phyloP scores from a whole-genome alignment of 768 basidiomycete genomes.

The Mrakia hoshinonis region DNA sequence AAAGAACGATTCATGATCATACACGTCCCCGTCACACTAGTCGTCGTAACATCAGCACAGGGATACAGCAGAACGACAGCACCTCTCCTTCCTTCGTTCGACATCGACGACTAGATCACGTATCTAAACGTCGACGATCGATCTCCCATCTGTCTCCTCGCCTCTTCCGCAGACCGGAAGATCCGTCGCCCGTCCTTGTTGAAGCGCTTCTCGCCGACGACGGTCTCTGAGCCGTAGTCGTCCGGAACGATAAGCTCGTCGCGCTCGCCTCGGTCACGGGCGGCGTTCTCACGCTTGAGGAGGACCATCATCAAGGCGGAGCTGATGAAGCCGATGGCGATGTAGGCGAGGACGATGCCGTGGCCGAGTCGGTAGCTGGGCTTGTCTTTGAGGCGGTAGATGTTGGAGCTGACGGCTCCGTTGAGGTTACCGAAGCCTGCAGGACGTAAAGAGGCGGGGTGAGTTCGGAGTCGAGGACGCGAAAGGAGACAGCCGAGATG shows the following conservation, averaged over 20 bases:
- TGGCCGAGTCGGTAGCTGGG: slow-evolving; percentile 68
- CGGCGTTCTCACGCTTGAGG: slow-evolving; percentile 56
- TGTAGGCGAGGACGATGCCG: slow-evolving; percentile 60
- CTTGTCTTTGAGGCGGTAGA: slow-evolving; percentile 58
- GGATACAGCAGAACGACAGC: too few relatives aligned
- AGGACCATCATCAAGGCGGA: slow-evolving; percentile 45
- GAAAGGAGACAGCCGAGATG: not conserved
- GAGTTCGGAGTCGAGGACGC: not conserved
- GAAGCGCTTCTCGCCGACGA: not conserved
- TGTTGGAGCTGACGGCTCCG: slow-evolving; percentile 66
- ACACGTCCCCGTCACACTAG: too few relatives aligned
- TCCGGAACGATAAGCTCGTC: slow-evolving; percentile 17
- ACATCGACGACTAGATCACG: too few relatives aligned
- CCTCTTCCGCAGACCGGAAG: slow-evolving; percentile 8
- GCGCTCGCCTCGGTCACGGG: slow-evolving; percentile 55
- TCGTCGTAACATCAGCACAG: too few relatives aligned
- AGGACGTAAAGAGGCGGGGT: not conserved
- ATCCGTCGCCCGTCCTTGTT: not conserved
- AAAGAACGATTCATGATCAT: not conserved
- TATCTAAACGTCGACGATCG: slow-evolving; percentile 17
- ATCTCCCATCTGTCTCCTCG: slow-evolving; percentile 14
- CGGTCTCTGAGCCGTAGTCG: not conserved
- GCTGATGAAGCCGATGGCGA: slow-evolving; percentile 52
- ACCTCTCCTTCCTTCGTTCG: too few relatives aligned
- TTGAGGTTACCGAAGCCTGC: slow-evolving; percentile 34